Conservation (phyloP, 805 yeast species). For the Wickerhamiella shivajii region DNA sequence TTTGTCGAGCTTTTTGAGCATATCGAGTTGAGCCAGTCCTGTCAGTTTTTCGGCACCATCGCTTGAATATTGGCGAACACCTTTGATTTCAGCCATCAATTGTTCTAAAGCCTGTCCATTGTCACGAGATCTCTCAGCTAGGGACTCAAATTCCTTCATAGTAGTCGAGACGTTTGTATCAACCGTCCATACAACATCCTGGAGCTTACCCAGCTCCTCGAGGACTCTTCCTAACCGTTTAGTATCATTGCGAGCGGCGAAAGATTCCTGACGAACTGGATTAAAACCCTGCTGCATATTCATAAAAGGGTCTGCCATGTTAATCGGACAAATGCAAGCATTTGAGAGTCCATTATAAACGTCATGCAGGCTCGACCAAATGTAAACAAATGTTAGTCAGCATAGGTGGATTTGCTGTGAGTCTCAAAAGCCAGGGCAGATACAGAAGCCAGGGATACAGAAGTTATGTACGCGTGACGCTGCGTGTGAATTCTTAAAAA, state of each 20-base stretch:
- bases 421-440: too few relatives aligned
- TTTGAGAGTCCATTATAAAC: too few relatives aligned
- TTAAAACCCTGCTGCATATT: too few relatives aligned
- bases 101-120: conserved; percentile 25
- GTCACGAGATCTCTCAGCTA: conserved; percentile 25
- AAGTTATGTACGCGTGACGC: too few relatives aligned
- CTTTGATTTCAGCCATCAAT: conserved; percentile 18
- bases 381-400: too few relatives aligned
- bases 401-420: too few relatives aligned
- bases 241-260: conserved; percentile 15
- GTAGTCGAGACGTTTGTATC: conserved; percentile 23
- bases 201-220: conserved; percentile 19
- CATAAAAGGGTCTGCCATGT: too few relatives aligned
- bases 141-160: conserved; percentile 23
- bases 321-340: too few relatives aligned
- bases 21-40: conserved; percentile 19
- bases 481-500: too few relatives aligned
- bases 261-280: conserved; percentile 17
- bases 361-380: too few relatives aligned
- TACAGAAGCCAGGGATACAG: too few relatives aligned
- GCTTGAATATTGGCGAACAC: conserved; percentile 14
- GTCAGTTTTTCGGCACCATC: conserved; percentile 19
- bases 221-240: conserved; percentile 12
- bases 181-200: conserved; percentile 22
- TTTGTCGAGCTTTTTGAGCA: conserved; percentile 13